Evolutionary conservation across 2,329 filamentous ascomycete genomes (phyloP), one percentile per base, ranked within the genome.

Genomic region (Ophiostoma sp.): DNA sequence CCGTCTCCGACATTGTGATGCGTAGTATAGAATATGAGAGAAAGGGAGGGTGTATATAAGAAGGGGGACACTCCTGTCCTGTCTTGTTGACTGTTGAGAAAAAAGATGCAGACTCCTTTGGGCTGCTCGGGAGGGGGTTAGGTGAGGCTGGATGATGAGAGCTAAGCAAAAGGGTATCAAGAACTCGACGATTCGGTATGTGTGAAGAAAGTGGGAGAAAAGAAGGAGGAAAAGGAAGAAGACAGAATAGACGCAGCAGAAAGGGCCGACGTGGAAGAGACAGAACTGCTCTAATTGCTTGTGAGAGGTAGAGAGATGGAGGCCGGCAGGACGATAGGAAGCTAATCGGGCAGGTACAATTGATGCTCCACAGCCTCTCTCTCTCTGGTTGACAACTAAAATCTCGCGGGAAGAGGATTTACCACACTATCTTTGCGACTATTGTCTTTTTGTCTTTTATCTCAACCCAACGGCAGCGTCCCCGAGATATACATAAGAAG

Each of bases 1-100:
- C 73, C 72, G 80, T 77, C 64, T 71, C 70, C 47, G 71, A 64
- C 70, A 71, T 72, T 38, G 9, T 62, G 63, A 27, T 27, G 27
- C 27, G 27, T 27, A 27, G 27, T 27, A 27, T 64, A 5, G 14
- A 2, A 9, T 63, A 12, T 11, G 38, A 9, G 36, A 42, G 40
- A 2, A 27, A 27, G 27, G 27, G 27, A 27, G 27, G 27, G 45
- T 41, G 52, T 66, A 44, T 66, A 66, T 66, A 60, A 49, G 40
- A 11, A 38, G 16, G 27, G 4, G 8, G 16, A 18, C 9, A 63
- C 5, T 63, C 52, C 36, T 16, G 7, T 18, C 18, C 16, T 47
- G 49, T 45, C 42, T 63, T 2, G 38, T 16, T 38, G 14, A 41
- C 8, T 14, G 36, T 41, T n/a, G 6, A 41, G 38, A 38, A 55